These are phyloP conservation scores for Xylaria grammica DNA, from an alignment of 495 filamentous ascomycete genomes.

Conservation along the genomic window DNA sequence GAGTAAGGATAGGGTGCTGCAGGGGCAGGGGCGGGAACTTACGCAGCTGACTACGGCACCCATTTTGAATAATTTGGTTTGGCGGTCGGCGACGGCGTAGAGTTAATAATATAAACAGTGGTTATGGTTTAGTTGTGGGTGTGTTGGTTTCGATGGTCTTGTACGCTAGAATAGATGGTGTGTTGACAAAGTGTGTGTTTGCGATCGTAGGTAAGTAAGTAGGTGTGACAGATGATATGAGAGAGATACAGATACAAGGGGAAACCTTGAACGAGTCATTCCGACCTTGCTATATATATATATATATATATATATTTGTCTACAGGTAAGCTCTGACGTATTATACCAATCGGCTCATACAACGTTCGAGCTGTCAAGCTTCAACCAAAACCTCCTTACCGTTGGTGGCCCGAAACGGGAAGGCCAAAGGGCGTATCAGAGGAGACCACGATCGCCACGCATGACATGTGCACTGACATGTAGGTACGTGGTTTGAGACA, in stretches of 20 bases:
- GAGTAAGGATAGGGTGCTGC: slow-evolving; percentile 8
- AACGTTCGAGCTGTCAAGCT: background rate
- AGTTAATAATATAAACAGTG: slow-evolving; percentile 25
- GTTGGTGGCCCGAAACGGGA: background rate
- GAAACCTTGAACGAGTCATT: slow-evolving; percentile 13
- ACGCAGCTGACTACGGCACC: slow-evolving; percentile 96
- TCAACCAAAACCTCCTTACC: background rate
- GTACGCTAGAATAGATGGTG: background rate
- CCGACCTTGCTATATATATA: too few relatives aligned
- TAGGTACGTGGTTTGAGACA: too few relatives aligned
- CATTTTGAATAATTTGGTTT: slow-evolving; percentile 65
- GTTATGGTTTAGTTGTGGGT: slow-evolving; percentile 24
- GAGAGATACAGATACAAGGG: background rate
- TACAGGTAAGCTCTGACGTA: slow-evolving; percentile 21
- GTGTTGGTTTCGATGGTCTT: slow-evolving; percentile 14
- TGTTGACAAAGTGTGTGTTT: slow-evolving; percentile 5
- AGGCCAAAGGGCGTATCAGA: slow-evolving; percentile 18
- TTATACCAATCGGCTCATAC: background rate
- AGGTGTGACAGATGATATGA: slow-evolving; percentile 4
- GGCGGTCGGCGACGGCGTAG: slow-evolving; percentile 20
- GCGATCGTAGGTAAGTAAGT: slow-evolving; percentile 16
- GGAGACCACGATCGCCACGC: slow-evolving; percentile 18
- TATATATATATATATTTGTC: slow-evolving; percentile 2
- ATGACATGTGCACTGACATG: slow-evolving; percentile 14
- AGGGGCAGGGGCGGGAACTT: slow-evolving; percentile 54